These are phyloP conservation scores for Ogataea trehalophila DNA, from an alignment of 805 yeast species.

Conservation along the genomic window DNA sequence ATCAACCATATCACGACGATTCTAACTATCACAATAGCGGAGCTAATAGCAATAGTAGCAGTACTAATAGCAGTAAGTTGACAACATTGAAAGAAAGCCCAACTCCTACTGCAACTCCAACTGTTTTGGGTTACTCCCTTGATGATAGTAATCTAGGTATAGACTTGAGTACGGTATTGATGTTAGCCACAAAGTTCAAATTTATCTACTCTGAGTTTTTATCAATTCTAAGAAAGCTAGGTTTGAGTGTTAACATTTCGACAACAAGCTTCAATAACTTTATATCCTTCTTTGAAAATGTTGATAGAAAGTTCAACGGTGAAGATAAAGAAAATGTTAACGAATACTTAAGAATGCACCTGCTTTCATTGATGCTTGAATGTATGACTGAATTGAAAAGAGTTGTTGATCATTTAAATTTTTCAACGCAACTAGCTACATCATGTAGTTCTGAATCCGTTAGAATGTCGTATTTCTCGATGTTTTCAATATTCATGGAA, in stretches of 20 bases:
- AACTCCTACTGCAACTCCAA: constrained; percentile 1
- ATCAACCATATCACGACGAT: background rate
- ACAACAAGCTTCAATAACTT: constrained; percentile 15
- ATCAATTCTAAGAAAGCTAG: constrained; percentile 11
- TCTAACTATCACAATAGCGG: background rate
- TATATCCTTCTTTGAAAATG: constrained; percentile 15
- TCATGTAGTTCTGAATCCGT: constrained; percentile 12
- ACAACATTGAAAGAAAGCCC: constrained; percentile 13
- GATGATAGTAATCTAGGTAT: background rate
- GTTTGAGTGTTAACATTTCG: constrained; percentile 9
- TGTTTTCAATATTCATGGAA: constrained; percentile 28
- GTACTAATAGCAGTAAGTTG: constrained; percentile 6
- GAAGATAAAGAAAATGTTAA: constrained; percentile 9
- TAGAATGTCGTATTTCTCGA: constrained; percentile 23
- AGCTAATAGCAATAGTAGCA: background rate
- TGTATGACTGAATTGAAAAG: constrained; percentile 20
- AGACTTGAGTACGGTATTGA: constrained; percentile 11
- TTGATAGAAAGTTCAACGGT: constrained; percentile 13
- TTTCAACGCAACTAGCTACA: constrained; percentile 7
- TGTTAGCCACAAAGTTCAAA: constrained; percentile 19
- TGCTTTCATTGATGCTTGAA: constrained; percentile 14
- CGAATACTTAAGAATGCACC: constrained; percentile 11
- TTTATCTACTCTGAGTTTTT: constrained; percentile 20
- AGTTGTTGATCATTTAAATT: constrained; percentile 13
- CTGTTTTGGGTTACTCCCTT: background rate